A percentile compares a stretch with the other conserved stretches of the same genome.
These are phyloP conservation scores for Malassezia sympodialis DNA, from an alignment of 1,284 basidiomycete genomes.

Conservation along the genomic window DNA sequence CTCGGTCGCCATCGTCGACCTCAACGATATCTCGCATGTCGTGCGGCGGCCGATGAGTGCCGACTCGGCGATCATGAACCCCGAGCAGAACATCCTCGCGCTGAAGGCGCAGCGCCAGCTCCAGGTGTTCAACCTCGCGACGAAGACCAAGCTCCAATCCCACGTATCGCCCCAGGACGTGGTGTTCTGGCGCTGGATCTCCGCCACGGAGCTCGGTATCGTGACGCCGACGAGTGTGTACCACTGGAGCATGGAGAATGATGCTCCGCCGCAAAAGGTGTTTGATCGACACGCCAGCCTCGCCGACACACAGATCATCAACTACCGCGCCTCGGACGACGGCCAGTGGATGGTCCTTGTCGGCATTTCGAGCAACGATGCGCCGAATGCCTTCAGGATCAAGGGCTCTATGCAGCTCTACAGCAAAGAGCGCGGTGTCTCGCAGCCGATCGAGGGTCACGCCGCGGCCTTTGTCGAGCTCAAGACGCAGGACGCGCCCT, in stretches of 20 bases:
- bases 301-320: constrained; percentile 91
- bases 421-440: constrained; percentile 76
- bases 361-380: constrained; percentile 84
- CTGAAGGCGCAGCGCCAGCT: constrained; percentile 72
- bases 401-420: constrained; percentile 83
- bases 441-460: constrained; percentile 96
- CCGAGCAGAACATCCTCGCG: constrained; percentile 89
- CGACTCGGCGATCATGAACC: constrained; percentile 99
- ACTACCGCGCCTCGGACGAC: constrained; percentile 83
- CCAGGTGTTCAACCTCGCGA: constrained; percentile 94
- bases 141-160: constrained; percentile 93
- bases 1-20: constrained; percentile 45
- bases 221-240: constrained; percentile 89
- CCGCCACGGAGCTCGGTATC: constrained; percentile 77
- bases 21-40: constrained; percentile 43
- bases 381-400: constrained; percentile 56
- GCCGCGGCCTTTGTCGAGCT: constrained; percentile 91
- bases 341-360: constrained; percentile 96
- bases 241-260: constrained; percentile 75
- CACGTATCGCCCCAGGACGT: constrained; percentile 85
- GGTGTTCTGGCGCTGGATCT: constrained; percentile 98
- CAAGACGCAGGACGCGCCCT: constrained; percentile 51
- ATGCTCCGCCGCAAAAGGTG: constrained; percentile 71
- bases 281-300: constrained; percentile 96
- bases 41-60: constrained; percentile 89